Conservation (phyloP, 2,329 filamentous ascomycete species). For the Pseudogymnoascus sp. region DNA sequence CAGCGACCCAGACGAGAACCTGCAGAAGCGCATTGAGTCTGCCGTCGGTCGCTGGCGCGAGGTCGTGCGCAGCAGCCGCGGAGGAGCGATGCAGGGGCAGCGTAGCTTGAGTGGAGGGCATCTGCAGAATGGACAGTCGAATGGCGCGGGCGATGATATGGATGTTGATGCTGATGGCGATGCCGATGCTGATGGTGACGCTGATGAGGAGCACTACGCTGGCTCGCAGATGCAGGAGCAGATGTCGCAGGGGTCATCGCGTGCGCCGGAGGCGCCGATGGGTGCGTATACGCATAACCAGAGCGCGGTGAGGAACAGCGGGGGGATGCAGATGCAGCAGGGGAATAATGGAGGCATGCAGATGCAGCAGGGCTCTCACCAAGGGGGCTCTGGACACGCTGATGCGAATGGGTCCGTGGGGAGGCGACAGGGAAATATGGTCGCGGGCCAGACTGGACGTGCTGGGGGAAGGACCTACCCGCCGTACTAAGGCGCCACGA, state of each 20-base stretch:
- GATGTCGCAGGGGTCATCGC: not conserved
- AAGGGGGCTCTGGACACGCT: not conserved
- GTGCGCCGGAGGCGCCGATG: constrained; percentile 10
- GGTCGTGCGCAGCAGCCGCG: constrained; percentile 46
- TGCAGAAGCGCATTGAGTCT: constrained; percentile 43
- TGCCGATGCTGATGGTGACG: constrained; percentile 9
- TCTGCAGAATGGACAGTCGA: constrained; percentile 21
- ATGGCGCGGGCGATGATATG: constrained; percentile 28
- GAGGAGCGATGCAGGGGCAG: constrained; percentile 42
- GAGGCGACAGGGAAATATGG: constrained; percentile 1
- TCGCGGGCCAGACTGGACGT: not conserved
- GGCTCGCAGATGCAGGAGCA: not conserved
- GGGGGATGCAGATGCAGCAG: constrained; percentile 4
- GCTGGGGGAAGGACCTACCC: not conserved
- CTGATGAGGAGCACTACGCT: not conserved
- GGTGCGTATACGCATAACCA: not conserved
- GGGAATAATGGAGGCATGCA: not conserved
- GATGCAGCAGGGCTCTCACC: not conserved
- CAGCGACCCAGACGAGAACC: constrained; percentile 44
- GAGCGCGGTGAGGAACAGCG: not conserved
- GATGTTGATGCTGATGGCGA: constrained; percentile 16
- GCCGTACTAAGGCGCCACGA: not conserved
- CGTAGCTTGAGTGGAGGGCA: constrained; percentile 33
- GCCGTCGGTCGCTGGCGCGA: constrained; percentile 55
- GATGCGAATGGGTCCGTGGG: not conserved